Percentiles rank a stretch among this genome's conserved stretches.
phyloP scores from a whole-genome alignment of 345 rosid genomes.

The Toxicodendron radicans region DNA sequence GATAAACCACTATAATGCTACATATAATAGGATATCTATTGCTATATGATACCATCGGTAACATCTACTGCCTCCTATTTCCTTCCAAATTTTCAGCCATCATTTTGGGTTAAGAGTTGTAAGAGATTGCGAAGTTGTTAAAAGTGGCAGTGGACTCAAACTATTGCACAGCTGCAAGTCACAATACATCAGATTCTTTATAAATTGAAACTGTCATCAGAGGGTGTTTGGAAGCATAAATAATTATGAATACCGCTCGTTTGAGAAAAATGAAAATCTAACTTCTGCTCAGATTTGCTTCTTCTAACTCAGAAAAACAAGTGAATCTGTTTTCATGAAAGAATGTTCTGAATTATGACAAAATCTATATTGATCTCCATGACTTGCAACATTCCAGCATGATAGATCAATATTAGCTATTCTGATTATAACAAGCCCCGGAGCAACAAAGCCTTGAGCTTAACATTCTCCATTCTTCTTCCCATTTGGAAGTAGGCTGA shows the following conservation, averaged over 20 bases:
- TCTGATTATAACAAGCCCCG: conserved; percentile 8
- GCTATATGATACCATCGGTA: too few relatives aligned
- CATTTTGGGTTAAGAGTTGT: too few relatives aligned
- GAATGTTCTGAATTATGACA: conserved; percentile 8
- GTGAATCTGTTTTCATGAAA: conserved; percentile 9
- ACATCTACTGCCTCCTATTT: too few relatives aligned
- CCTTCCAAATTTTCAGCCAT: too few relatives aligned
- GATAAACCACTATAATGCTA: too few relatives aligned
- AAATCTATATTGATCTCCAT: neutral
- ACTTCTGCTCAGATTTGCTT: neutral
- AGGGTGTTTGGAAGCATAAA: neutral
- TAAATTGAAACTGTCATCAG: too few relatives aligned
- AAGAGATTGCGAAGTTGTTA: too few relatives aligned
- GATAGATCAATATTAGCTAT: neutral
- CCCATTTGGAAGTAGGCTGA: neutral
- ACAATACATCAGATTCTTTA: too few relatives aligned
- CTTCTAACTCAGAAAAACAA: neutral
- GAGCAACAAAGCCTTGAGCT: conserved; percentile 4
- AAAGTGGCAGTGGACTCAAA: too few relatives aligned
- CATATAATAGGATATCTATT: too few relatives aligned
- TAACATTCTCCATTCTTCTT: conserved; percentile 4
- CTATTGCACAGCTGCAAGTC: too few relatives aligned
- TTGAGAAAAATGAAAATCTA: neutral
- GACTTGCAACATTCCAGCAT: neutral
- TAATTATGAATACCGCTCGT: neutral